Evolutionary conservation across 306 rosid genomes (phyloP).

Genomic region (Albizia julibrissin): DNA sequence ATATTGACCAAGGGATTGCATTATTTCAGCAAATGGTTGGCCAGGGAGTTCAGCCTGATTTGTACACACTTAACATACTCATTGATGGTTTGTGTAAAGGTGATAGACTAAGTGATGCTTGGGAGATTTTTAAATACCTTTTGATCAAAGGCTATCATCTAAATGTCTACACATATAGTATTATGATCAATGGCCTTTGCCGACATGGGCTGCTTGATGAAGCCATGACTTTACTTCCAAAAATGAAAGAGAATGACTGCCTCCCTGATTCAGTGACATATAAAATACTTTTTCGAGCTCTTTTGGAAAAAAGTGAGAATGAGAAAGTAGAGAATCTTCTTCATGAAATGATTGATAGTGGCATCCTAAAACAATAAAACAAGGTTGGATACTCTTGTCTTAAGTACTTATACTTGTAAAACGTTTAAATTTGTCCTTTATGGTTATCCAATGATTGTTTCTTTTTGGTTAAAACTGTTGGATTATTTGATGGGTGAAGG

Average conservation of each 20-base stretch:
- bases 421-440: not conserved
- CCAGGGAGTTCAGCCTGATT: no score
- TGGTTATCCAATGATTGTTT: not conserved
- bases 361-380: not conserved
- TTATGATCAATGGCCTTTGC: not conserved
- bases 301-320: not conserved
- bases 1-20: no score
- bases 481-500: not conserved
- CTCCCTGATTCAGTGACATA: not conserved
- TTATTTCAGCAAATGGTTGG: no score
- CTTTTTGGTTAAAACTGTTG: not conserved
- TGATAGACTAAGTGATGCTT: no score
- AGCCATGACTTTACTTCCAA: not conserved
- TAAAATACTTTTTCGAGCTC: not conserved
- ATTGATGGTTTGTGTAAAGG: no score
- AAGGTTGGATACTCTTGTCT: not conserved
- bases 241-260: not conserved
- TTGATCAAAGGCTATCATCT: not conserved
- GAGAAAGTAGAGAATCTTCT: no score
- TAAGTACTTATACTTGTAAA: not conserved
- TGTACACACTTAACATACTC: no score
- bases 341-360: not conserved
- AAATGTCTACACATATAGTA: not conserved
- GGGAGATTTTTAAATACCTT: not conserved
- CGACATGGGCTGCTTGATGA: not conserved